Evolutionary conservation across 1,284 basidiomycete genomes (phyloP).

Genomic region (Tylopilus sp.): DNA sequence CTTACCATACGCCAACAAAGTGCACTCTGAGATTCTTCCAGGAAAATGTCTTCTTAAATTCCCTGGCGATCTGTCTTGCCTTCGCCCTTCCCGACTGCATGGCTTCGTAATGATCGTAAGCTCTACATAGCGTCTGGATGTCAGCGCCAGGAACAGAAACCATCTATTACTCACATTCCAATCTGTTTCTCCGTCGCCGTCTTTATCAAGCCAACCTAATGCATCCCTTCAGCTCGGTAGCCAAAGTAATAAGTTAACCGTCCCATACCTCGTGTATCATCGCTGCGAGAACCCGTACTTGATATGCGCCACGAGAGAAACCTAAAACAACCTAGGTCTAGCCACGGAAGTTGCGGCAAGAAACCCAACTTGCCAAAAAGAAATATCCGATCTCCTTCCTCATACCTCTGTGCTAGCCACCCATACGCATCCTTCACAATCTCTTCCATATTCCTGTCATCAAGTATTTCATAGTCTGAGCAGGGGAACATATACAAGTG

Average conservation of each 20-base stretch:
- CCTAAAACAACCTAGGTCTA: slow-evolving; percentile 36
- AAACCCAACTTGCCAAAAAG: slow-evolving; percentile 48
- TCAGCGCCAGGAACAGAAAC: neutral
- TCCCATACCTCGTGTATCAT: slow-evolving; percentile 52
- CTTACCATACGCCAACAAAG: slow-evolving; percentile 55
- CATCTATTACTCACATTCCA: slow-evolving; percentile 24
- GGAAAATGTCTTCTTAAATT: slow-evolving; percentile 53
- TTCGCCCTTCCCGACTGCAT: slow-evolving; percentile 27
- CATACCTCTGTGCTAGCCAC: slow-evolving; percentile 52
- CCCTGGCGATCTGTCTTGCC: slow-evolving; percentile 28
- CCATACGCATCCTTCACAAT: slow-evolving; percentile 48
- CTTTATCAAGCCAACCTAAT: slow-evolving; percentile 36
- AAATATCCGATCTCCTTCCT: slow-evolving; percentile 52
- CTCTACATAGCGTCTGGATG: slow-evolving; percentile 36
- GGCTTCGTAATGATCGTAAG: slow-evolving; percentile 49
- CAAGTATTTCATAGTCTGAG: neutral
- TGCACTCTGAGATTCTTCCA: slow-evolving; percentile 45
- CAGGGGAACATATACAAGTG: neutral
- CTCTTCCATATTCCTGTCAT: slow-evolving; percentile 39
- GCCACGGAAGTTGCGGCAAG: neutral
- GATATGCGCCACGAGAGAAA: slow-evolving; percentile 60
- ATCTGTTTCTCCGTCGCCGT: slow-evolving; percentile 40
- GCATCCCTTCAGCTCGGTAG: neutral
- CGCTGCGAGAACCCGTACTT: slow-evolving; percentile 53
- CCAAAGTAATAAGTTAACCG: neutral